Conservation (phyloP, 129 eudicot genomes). For the Mikania micrantha region DNA sequence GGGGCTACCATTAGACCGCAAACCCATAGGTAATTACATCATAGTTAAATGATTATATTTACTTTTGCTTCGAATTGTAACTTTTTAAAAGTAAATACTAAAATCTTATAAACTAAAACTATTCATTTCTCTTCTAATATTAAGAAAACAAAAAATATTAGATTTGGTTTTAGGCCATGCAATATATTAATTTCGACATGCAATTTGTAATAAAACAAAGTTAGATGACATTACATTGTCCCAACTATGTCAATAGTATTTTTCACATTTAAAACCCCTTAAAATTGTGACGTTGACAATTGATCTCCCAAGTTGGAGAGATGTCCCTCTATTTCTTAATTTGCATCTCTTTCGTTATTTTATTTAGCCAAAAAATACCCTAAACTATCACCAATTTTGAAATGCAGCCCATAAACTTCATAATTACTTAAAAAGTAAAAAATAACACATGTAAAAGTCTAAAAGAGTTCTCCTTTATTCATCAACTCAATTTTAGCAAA, state of each 20-base stretch:
- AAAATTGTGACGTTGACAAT: slow-evolving; percentile 24
- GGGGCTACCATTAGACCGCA: too few species aligned
- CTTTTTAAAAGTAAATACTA: neutral
- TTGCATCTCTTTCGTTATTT: neutral
- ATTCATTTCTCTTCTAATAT: neutral
- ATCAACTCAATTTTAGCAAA: too few species aligned
- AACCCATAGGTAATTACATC: too few species aligned
- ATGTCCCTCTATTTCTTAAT: slow-evolving; percentile 11
- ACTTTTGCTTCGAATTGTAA: neutral
- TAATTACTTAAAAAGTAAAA: neutral
- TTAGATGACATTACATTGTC: slow-evolving; percentile 13
- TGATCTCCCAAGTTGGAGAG: slow-evolving; percentile 28
- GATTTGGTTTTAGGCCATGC: neutral
- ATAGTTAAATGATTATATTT: neutral
- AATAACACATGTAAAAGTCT: too few species aligned
- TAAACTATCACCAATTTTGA: neutral
- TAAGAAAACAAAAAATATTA: neutral
- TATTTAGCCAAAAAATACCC: slow-evolving; percentile 1
- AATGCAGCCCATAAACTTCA: neutral
- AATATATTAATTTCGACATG: neutral
- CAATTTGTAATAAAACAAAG: slow-evolving; percentile 1
- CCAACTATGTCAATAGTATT: neutral
- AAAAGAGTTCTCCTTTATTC: too few species aligned
- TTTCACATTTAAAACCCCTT: slow-evolving; percentile 10
- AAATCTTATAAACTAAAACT: neutral